Evolutionary conservation across 805 yeast genomes (phyloP).

Genomic region (Yamadazyma akitaensis): DNA sequence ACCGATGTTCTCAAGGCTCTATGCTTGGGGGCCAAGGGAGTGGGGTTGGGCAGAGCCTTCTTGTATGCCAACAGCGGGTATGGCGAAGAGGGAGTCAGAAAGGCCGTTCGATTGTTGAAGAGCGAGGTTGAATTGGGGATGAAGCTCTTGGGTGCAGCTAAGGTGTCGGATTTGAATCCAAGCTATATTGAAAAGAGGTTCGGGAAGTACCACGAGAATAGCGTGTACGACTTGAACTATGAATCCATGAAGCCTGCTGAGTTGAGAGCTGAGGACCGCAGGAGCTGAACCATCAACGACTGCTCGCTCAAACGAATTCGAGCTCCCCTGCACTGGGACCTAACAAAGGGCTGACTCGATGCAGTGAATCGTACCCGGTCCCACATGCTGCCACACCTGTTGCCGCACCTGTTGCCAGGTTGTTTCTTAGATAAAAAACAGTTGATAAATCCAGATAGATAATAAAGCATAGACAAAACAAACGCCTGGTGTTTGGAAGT

Average conservation of each 20-base stretch:
- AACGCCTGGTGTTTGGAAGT: no score
- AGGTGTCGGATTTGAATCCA: slow-evolving; percentile 46
- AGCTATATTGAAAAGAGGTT: slow-evolving; percentile 33
- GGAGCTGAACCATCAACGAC: no score
- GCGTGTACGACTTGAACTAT: slow-evolving; percentile 13
- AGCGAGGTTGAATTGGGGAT: slow-evolving; percentile 74
- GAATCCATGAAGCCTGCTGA: slow-evolving; percentile 10
- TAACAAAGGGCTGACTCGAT: no score
- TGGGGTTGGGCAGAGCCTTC: slow-evolving; percentile 68
- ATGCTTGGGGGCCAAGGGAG: slow-evolving; percentile 68
- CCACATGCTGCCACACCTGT: no score
- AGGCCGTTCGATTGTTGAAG: slow-evolving; percentile 57
- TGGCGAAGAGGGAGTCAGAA: slow-evolving; percentile 63
- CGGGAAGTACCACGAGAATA: slow-evolving; percentile 17
- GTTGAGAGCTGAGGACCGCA: no score
- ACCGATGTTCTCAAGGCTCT: slow-evolving; percentile 64
- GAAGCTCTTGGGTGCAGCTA: slow-evolving; percentile 73
- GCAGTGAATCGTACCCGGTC: no score
- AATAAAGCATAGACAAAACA: no score
- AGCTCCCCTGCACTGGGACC: no score
- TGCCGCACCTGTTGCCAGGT: no score
- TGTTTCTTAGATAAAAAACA: no score
- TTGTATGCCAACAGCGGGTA: slow-evolving; percentile 60
- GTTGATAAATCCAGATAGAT: no score
- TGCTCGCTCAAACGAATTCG: no score